Evolutionary conservation across 768 basidiomycete species (phyloP).

Genomic region (Trametes coccinea): DNA sequence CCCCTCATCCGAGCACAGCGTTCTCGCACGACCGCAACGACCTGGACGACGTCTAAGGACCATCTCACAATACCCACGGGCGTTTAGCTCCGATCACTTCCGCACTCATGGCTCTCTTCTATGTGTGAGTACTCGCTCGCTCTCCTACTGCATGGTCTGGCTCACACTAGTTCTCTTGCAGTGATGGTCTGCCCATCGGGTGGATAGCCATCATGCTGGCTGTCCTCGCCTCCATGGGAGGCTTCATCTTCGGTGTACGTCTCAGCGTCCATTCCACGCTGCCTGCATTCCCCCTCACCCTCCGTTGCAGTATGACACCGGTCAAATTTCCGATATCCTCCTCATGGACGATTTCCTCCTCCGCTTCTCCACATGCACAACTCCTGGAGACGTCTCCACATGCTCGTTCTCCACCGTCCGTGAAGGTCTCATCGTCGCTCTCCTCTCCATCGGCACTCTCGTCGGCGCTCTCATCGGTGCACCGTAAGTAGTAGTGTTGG

Average conservation of each 20-base stretch:
- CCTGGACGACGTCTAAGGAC: not conserved
- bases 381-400: constrained; percentile 38
- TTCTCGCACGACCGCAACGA: not conserved
- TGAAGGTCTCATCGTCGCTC: constrained; percentile 66
- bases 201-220: constrained; percentile 65
- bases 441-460: constrained; percentile 71
- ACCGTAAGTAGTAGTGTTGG: constrained; percentile 41
- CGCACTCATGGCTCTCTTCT: constrained; percentile 32
- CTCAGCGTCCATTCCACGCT: constrained; percentile 2
- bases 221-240: constrained; percentile 69
- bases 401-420: constrained; percentile 59
- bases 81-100: not conserved
- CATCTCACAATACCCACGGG: constrained; percentile 5
- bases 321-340: constrained; percentile 76
- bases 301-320: constrained; percentile 57
- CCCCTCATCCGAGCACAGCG: not conserved
- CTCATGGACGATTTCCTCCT: constrained; percentile 68
- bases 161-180: constrained; percentile 25
- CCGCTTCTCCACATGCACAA: constrained; percentile 58
- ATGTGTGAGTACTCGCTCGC: constrained; percentile 25
- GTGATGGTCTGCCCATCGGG: constrained; percentile 63
- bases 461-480: constrained; percentile 63
- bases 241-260: constrained; percentile 37
- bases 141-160: not conserved
- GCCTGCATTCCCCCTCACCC: not conserved